A percentile compares a stretch with the other conserved stretches of the same genome.
Conservation (phyloP, 2,329 filamentous ascomycete genomes). For the Fusarium denticulatum region DNA sequence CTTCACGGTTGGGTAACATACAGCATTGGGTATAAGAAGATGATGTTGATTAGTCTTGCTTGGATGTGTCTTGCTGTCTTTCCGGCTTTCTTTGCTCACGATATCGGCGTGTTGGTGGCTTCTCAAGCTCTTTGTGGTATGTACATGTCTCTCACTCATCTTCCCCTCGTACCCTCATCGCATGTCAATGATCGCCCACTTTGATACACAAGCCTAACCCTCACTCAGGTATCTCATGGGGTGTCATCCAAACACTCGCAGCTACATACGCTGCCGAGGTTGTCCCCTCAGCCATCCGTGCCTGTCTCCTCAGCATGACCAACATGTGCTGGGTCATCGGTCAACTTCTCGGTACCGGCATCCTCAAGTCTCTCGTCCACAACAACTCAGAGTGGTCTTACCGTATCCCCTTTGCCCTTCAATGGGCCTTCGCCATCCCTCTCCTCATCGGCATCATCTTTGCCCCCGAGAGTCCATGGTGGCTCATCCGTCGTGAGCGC, state of each 20-base stretch:
- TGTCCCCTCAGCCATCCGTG: slow-evolving; percentile 43
- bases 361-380: slow-evolving; percentile 47
- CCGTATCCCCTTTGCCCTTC: slow-evolving; percentile 51
- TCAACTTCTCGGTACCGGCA: slow-evolving; percentile 49
- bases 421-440: slow-evolving; percentile 53
- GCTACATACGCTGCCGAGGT: slow-evolving; percentile 54
- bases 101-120: slow-evolving; percentile 45
- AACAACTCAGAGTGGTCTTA: slow-evolving; percentile 42
- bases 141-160: background rate
- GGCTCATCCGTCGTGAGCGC: slow-evolving; percentile 50
- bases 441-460: slow-evolving; percentile 49
- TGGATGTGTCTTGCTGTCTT: slow-evolving; percentile 51
- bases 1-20: slow-evolving; percentile 54
- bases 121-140: slow-evolving; percentile 47
- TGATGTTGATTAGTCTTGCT: slow-evolving; percentile 50
- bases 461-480: slow-evolving; percentile 53
- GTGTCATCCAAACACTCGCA: slow-evolving; percentile 48
- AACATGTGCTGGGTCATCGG: slow-evolving; percentile 57
- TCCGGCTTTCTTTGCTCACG: slow-evolving; percentile 50
- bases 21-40: slow-evolving; percentile 49
- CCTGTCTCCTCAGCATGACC: slow-evolving; percentile 51
- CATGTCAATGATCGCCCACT: fast-evolving
- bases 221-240: slow-evolving; percentile 45
- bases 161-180: fast-evolving
- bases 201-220: background rate